Percentiles rank a stretch among this genome's conserved stretches.
These are phyloP conservation scores for Casuarina glauca DNA, from an alignment of 306 rosid genomes.

Conservation along the genomic window DNA sequence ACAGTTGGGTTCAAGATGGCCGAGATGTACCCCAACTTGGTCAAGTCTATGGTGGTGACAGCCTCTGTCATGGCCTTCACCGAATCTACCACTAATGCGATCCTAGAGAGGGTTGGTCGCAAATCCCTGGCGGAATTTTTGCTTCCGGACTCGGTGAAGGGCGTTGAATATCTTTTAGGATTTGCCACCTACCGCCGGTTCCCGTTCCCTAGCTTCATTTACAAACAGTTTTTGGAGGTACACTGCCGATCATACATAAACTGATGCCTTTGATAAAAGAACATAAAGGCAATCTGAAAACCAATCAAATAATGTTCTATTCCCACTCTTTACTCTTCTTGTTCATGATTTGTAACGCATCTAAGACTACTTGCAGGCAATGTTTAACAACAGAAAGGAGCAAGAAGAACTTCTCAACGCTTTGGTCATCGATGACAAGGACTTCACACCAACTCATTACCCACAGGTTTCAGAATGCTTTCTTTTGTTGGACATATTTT, in stretches of 20 bases:
- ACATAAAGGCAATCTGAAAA: too few relatives aligned
- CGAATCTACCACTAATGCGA: too few relatives aligned
- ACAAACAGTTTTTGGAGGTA: constrained; percentile 37
- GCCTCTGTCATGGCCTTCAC: too few relatives aligned
- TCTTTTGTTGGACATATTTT: too few relatives aligned
- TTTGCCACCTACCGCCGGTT: constrained; percentile 32
- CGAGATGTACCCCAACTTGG: too few relatives aligned
- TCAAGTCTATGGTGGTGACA: too few relatives aligned
- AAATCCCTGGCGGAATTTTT: too few relatives aligned
- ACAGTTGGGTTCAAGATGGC: too few relatives aligned
- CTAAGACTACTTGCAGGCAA: constrained; percentile 19
- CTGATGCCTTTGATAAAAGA: too few relatives aligned
- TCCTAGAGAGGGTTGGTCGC: too few relatives aligned
- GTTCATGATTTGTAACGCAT: not conserved
- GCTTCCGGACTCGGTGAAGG: too few relatives aligned
- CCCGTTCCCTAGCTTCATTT: constrained; percentile 27
- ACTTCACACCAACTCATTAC: constrained; percentile 3
- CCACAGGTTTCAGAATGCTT: constrained; percentile 29
- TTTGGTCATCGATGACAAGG: constrained; percentile 26
- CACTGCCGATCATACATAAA: not conserved
- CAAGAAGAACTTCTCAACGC: constrained; percentile 36
- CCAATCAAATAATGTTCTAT: not conserved
- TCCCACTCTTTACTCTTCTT: not conserved
- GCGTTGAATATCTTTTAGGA: not conserved
- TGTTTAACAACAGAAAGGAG: constrained; percentile 35